Conservation (phyloP, 2,329 filamentous ascomycete genomes). For the Fusarium zealandicum region DNA sequence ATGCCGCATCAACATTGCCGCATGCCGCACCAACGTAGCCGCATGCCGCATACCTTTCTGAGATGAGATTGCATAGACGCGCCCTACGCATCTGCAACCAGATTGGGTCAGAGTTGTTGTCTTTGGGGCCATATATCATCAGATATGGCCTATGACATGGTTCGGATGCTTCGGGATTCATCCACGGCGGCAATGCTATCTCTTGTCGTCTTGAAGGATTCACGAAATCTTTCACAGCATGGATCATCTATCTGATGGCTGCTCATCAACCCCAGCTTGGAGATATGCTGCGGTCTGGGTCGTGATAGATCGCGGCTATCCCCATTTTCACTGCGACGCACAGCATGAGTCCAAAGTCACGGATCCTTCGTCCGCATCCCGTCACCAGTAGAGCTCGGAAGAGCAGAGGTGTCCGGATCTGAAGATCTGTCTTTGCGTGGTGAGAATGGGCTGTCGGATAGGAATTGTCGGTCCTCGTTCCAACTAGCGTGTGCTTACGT, state of each 20-base stretch:
- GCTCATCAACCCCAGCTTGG: constrained; percentile 4
- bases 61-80: too few species aligned
- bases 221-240: constrained; percentile 1
- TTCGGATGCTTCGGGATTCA: constrained; percentile 21
- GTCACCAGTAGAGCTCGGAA: background rate
- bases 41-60: too few species aligned
- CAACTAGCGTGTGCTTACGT: constrained; percentile 6
- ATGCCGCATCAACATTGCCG: background rate
- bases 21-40: background rate
- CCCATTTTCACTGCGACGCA: background rate
- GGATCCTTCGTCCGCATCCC: constrained; percentile 11
- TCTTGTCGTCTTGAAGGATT: constrained; percentile 8
- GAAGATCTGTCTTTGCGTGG: too few species aligned
- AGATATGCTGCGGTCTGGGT: background rate
- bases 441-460: background rate
- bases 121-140: background rate
- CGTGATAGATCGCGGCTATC: background rate
- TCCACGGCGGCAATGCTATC: background rate
- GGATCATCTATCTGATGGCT: background rate
- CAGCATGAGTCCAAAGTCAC: background rate
- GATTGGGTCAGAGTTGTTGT: too few species aligned
- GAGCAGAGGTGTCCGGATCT: constrained; percentile 4
- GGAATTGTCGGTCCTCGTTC: background rate
- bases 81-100: too few species aligned
- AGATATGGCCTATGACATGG: background rate